Percentiles rank a stretch among this genome's conserved stretches.
These are phyloP conservation scores for Aspergillus sp. DNA, from an alignment of 2,329 filamentous ascomycete genomes.

Conservation along the genomic window DNA sequence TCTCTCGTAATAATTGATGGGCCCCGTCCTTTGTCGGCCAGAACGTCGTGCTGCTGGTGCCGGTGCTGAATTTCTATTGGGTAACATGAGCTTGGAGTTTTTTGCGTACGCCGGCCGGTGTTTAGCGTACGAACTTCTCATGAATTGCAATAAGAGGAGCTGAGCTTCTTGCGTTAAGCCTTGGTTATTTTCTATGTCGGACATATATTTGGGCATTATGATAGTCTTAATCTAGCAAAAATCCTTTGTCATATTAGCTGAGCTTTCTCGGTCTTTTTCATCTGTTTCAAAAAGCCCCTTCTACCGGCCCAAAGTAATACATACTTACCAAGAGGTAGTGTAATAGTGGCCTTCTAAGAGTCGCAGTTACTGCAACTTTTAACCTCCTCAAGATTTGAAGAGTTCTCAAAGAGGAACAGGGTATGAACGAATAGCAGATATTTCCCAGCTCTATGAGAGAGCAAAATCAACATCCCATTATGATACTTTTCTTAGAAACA, in stretches of 20 bases:
- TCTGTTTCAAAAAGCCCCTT: too few species aligned
- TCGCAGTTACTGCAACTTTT: too few species aligned
- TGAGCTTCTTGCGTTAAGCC: conserved; percentile 10
- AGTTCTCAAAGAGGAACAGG: neutral
- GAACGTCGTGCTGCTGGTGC: conserved; percentile 18
- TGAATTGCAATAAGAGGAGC: conserved; percentile 21
- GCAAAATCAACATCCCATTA: too few species aligned
- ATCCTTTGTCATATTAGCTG: too few species aligned
- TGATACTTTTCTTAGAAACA: too few species aligned
- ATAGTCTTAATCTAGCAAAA: too few species aligned
- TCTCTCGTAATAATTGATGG: conserved; percentile 27
- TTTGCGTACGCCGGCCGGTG: neutral
- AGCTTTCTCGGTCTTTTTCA: too few species aligned
- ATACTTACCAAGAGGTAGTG: neutral
- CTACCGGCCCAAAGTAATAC: neutral
- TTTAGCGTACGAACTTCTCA: conserved; percentile 8
- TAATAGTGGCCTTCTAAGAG: neutral
- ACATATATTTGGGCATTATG: too few species aligned
- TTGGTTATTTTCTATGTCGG: neutral
- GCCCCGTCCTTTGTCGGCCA: conserved; percentile 18
- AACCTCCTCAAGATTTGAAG: too few species aligned
- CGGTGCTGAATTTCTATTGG: neutral
- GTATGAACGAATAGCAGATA: neutral
- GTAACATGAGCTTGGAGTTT: neutral
- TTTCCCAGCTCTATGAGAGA: neutral